Conservation (phyloP, 345 rosid species). For the Aurinia saxatilis region DNA sequence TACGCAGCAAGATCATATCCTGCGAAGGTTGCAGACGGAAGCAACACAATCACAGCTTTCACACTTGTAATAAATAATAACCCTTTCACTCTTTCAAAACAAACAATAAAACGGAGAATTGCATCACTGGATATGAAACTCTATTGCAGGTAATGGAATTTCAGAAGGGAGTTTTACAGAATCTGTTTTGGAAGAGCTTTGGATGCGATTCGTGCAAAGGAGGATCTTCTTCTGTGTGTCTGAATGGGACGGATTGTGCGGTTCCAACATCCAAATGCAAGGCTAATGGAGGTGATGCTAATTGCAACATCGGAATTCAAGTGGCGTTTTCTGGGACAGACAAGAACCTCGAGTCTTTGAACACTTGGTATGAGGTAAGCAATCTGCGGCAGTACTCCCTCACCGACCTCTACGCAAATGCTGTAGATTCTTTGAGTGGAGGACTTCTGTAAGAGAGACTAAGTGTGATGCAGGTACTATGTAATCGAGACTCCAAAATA, state of each 20-base stretch:
- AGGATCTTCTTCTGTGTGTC: constrained; percentile 36
- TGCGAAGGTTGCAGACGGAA: constrained; percentile 50
- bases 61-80: constrained; percentile 61
- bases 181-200: constrained; percentile 68
- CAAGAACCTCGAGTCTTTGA: constrained; percentile 54
- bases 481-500: constrained; percentile 14
- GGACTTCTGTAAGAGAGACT: constrained; percentile 17
- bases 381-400: constrained; percentile 65
- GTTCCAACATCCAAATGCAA: constrained; percentile 52
- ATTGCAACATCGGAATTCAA: constrained; percentile 62
- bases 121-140: background rate
- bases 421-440: constrained; percentile 28
- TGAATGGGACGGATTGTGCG: constrained; percentile 59
- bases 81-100: background rate
- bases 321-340: constrained; percentile 83
- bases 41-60: constrained; percentile 64
- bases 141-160: constrained; percentile 65
- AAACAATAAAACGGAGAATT: background rate
- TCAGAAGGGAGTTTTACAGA: constrained; percentile 67
- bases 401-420: constrained; percentile 41
- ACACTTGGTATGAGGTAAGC: constrained; percentile 84
- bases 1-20: constrained; percentile 92
- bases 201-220: constrained; percentile 61
- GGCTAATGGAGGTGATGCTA: constrained; percentile 33
- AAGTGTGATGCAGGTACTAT: background rate